Conservation (phyloP, 192 early-diverging fungal species). For the Allomyces arbusculus region DNA sequence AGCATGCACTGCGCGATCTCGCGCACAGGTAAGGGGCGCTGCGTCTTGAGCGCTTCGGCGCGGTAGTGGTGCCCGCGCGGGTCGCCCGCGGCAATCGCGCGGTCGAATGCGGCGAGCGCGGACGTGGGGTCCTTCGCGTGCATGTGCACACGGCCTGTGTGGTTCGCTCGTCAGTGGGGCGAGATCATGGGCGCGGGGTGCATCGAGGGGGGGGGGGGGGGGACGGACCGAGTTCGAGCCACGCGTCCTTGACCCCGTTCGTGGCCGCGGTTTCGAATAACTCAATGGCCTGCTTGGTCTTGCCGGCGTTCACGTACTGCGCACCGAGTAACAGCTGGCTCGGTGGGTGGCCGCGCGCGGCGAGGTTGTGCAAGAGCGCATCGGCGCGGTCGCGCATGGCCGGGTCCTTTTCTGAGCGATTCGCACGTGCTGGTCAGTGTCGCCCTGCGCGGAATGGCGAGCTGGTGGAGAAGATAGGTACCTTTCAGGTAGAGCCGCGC, state of each 20-base stretch:
- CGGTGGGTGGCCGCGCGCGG: background rate
- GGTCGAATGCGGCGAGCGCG: background rate
- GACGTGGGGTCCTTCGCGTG: background rate
- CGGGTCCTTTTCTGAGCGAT: too few species aligned
- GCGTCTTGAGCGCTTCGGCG: too few species aligned
- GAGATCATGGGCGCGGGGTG: too few species aligned
- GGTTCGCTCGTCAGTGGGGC: too few species aligned
- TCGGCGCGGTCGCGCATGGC: background rate
- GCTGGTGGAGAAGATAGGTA: background rate
- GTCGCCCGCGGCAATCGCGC: background rate
- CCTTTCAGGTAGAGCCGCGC: background rate
- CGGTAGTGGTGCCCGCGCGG: background rate
- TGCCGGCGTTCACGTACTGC: background rate
- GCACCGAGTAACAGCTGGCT: background rate
- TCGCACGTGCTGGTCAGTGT: too few species aligned
- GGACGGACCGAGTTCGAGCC: background rate
- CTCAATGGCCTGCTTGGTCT: background rate
- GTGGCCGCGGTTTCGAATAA: background rate
- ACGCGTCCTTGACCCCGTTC: background rate
- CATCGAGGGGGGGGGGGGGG: too few species aligned
- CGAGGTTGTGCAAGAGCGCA: background rate
- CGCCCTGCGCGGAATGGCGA: too few species aligned
- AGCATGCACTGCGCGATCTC: background rate
- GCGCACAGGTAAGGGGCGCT: background rate
- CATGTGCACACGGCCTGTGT: background rate